A percentile compares a stretch with the other conserved stretches of the same genome.
Evolutionary conservation across 495 filamentous ascomycete genomes (phyloP).

Genomic region (Zalerion maritima): DNA sequence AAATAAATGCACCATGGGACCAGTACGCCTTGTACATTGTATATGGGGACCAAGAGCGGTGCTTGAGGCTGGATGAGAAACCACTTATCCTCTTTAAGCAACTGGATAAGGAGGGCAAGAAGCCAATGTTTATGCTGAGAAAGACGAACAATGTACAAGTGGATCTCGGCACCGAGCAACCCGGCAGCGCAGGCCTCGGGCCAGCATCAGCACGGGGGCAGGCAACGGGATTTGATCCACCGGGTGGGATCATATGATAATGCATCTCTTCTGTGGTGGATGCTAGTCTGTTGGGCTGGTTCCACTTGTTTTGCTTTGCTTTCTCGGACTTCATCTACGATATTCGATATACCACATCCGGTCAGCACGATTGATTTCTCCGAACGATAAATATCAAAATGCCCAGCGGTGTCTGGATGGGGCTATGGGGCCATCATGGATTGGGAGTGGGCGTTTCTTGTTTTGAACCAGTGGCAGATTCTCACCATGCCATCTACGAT

Average conservation of each 20-base stretch:
- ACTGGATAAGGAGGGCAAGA: conserved; percentile 85
- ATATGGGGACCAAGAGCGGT: conserved; percentile 92
- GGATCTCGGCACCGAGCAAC: conserved; percentile 20
- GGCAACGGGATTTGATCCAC: conserved; percentile 31
- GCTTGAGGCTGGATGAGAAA: conserved; percentile 79
- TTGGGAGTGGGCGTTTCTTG: too few relatives aligned
- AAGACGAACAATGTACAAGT: conserved; percentile 40
- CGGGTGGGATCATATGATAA: conserved; percentile 38
- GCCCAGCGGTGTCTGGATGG: too few relatives aligned
- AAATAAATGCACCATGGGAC: conserved; percentile 93
- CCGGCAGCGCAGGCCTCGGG: conserved; percentile 34
- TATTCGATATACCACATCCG: too few relatives aligned
- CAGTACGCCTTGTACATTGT: conserved; percentile 97
- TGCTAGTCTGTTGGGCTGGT: too few relatives aligned
- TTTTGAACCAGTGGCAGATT: too few relatives aligned
- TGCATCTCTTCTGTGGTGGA: too few relatives aligned
- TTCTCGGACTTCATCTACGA: too few relatives aligned
- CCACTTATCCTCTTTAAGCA: conserved; percentile 95
- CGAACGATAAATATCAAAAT: too few relatives aligned
- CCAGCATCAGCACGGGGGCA: conserved; percentile 13
- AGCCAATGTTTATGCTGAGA: conserved; percentile 98
- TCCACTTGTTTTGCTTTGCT: too few relatives aligned
- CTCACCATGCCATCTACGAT: too few relatives aligned
- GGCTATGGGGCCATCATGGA: too few relatives aligned
- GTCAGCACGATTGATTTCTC: too few relatives aligned